Base-by-base conservation (phyloP, 441 rosid genomes). In the Macaranga tanarius region DNA sequence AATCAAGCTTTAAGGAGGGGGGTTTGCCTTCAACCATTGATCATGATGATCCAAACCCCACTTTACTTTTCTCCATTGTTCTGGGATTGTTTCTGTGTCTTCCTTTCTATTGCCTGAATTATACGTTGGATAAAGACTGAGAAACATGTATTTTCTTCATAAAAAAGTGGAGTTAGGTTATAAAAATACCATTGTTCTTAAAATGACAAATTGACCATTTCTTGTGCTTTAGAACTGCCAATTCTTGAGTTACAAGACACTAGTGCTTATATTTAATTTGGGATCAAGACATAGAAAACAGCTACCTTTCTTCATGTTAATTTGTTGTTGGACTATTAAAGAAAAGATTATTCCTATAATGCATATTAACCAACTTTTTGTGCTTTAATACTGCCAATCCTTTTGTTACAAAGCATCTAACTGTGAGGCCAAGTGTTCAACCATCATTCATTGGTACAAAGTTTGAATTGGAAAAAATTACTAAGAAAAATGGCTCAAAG, bases 331-430 rank as follows among this genome's bases (percentile, higher is more conserved):
- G 38, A 34, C 38, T 34, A 34, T n/a, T n/a, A 34, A 34, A 1
- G 7, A 62, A 62, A n/a, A 31, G 12, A 50, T 51, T 22, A 38
- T 51, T 23, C 52, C 47, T 38, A 0, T 13, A 60, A 51, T 62
- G 74, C 51, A 22, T 2, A 28, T 59, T 34, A 69, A 51, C 57
- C 47, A 22, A 31, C 8, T 47, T 56, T 75, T 8, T 38, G 5
- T 26, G 47, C 52, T 51, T 48, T 38, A 69, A 69, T 48, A 69
- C 20, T 45, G 3, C 71, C 71, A 62, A 73, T 69, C 22, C 31
- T 7, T 67, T 52, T 25, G 51, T 34, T 17, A 31, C 75, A 76
- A 13, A 71, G 25, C 42, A 56, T 1, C 50, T 25, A 34, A 44
- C 16, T 23, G 0, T 13, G 70, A 55, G 54, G 70, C 47, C 65